Base-by-base conservation (phyloP, 805 yeast genomes). In the Candida odintsovae region DNA sequence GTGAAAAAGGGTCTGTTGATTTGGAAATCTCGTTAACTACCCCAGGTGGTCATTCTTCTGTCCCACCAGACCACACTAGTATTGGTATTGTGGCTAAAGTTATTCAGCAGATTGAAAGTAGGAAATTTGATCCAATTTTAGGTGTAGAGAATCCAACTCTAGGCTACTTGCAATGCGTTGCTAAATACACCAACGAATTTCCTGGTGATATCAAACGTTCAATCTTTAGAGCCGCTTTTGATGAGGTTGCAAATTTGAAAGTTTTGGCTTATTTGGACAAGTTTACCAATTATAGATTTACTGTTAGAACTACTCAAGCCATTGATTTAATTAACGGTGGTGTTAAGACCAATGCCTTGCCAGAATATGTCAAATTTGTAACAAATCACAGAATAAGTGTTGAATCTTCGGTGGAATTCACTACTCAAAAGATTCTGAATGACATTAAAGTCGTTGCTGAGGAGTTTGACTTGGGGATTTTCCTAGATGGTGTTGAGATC, bases 21-120 rank as follows among this genome's bases (percentile, higher is more conserved):
- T 61, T 82, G 36, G 62, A 63, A 29, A 68, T 83, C 35, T 66
- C 71, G 2, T 64, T 85, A 38, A 66, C 67, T 18, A 80, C 86
- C 21, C 78, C 80, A 13, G 90, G 90, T 29, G 92, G 90, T 4
- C 90, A 84, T 56, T 77, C 89, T 0, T 80, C 87, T 9, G 62
- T 75, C 18, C 90, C 90, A 1, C 89, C 88, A 1, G 78, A 73
- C 41, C 89, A 85, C 61, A 83, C 90, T 2, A 74, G 82, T 15
- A 83, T 86, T 62, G 94, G 90, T 1, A 69, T 85, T 13, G 62
- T 79, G 44, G 69, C 86, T 1, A 77, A 80, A 50, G 67, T 84
- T 47, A 66, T 81, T n/a, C 58, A 66, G 12, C 55, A 61, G 36
- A 71, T 85, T 40, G 92, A 86, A 60, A 63, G 66, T 22, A 74